phyloP scores from a whole-genome alignment of 1,139 yeast genomes.

The Kurtzmaniella natalensis region DNA sequence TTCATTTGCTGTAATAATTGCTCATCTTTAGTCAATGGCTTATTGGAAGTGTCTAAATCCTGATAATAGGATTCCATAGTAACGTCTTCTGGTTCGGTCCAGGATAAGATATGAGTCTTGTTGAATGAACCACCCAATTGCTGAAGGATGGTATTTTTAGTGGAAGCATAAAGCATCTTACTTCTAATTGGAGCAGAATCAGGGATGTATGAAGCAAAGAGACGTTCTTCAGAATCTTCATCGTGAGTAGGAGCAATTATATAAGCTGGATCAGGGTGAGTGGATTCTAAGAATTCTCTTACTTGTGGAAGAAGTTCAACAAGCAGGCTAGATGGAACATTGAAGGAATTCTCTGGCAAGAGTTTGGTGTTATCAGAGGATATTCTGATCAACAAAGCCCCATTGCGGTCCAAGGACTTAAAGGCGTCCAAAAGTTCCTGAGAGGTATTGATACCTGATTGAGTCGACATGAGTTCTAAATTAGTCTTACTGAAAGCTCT shows the following conservation, averaged over 20 bases:
- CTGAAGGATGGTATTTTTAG: constrained; percentile 69
- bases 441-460: constrained; percentile 63
- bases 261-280: constrained; percentile 56
- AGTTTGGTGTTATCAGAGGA: constrained; percentile 46
- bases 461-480: constrained; percentile 78
- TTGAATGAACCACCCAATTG: constrained; percentile 66
- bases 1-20: constrained; percentile 44
- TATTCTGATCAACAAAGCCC: constrained; percentile 35
- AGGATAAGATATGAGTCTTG: constrained; percentile 46
- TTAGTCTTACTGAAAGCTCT: too few relatives aligned
- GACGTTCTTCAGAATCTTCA: constrained; percentile 20
- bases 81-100: constrained; percentile 61
- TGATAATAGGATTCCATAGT: constrained; percentile 43
- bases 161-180: constrained; percentile 93
- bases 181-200: constrained; percentile 76
- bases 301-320: constrained; percentile 34
- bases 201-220: constrained; percentile 82
- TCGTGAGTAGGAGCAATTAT: constrained; percentile 38
- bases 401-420: constrained; percentile 16
- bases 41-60: constrained; percentile 27
- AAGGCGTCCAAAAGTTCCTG: constrained; percentile 33
- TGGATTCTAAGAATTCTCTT: constrained; percentile 23
- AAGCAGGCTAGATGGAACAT: constrained; percentile 17
- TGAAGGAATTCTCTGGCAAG: constrained; percentile 29
- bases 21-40: constrained; percentile 63